phyloP scores from a whole-genome alignment of 2,329 filamentous ascomycete genomes.

The Huntiella abstrusa region DNA sequence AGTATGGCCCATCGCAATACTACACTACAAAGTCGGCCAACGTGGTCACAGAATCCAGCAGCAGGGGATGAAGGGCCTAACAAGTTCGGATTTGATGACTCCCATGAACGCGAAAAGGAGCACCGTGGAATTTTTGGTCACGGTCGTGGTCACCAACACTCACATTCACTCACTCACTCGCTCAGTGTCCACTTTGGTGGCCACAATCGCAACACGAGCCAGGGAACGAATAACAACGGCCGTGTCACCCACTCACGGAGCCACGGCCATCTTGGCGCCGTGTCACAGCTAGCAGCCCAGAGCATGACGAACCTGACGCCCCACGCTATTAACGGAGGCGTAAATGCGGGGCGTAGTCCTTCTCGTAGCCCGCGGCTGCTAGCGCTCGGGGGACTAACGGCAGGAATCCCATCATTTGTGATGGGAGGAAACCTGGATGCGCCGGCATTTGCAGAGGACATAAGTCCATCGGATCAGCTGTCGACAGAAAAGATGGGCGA shows the following conservation, averaged over 20 bases:
- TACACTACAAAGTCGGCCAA: conserved; percentile 34
- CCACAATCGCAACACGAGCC: background rate
- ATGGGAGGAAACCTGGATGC: too few species aligned
- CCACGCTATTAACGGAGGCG: conserved; percentile 1
- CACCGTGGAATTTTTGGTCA: background rate
- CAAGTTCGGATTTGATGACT: background rate
- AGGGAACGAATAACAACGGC: background rate
- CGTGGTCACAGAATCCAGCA: conserved; percentile 32
- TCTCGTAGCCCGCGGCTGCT: background rate
- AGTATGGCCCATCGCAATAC: conserved; percentile 31
- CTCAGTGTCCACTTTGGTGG: background rate
- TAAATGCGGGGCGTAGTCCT: background rate
- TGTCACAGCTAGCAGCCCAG: conserved; percentile 2
- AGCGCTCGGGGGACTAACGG: background rate
- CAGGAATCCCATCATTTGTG: background rate
- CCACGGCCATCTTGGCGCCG: background rate
- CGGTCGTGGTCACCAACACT: background rate
- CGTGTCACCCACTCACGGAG: background rate
- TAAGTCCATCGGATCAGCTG: too few species aligned
- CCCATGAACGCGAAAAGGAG: background rate
- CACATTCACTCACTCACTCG: conserved; percentile 16
- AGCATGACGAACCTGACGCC: conserved; percentile 2
- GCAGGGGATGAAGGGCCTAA: background rate
- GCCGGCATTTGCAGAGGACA: too few species aligned
- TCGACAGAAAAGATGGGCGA: too few species aligned